phyloP scores from a whole-genome alignment of 805 yeast species.

The Tetrapisispora phaffii region DNA sequence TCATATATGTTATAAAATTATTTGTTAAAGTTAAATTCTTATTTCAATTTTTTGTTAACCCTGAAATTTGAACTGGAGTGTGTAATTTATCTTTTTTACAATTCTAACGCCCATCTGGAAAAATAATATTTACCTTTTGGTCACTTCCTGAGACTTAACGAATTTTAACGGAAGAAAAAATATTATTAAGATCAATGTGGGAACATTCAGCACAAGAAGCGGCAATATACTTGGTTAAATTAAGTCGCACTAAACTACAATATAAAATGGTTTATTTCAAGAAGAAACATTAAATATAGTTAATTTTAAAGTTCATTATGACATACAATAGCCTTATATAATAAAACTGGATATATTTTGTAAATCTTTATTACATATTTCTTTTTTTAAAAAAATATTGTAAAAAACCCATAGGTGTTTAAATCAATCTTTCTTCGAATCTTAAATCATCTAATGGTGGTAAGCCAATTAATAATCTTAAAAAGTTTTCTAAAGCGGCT shows the following conservation, averaged over 20 bases:
- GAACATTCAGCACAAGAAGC: too few species aligned
- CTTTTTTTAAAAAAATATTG: background rate
- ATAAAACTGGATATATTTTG: background rate
- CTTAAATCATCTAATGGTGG: constrained; percentile 86
- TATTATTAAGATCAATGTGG: too few species aligned
- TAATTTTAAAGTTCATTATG: background rate
- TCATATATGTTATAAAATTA: too few species aligned
- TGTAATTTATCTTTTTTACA: too few species aligned
- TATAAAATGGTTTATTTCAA: too few species aligned
- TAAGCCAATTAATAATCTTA: constrained; percentile 82
- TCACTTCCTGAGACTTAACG: too few species aligned
- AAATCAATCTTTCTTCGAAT: constrained; percentile 69
- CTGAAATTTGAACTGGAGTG: background rate
- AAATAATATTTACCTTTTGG: too few species aligned
- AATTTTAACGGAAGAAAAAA: too few species aligned
- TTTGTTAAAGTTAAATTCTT: background rate
- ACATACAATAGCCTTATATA: background rate
- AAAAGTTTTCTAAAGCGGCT: constrained; percentile 79
- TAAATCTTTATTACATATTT: background rate
- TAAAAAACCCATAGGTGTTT: background rate
- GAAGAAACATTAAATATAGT: too few species aligned
- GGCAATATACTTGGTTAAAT: too few species aligned
- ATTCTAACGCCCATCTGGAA: too few species aligned
- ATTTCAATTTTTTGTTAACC: background rate
- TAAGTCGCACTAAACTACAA: too few species aligned